Percentiles rank a stretch among this genome's conserved stretches.
Conservation (phyloP, 371 early-diverging fungal species). For the Mucor racemosus region DNA sequence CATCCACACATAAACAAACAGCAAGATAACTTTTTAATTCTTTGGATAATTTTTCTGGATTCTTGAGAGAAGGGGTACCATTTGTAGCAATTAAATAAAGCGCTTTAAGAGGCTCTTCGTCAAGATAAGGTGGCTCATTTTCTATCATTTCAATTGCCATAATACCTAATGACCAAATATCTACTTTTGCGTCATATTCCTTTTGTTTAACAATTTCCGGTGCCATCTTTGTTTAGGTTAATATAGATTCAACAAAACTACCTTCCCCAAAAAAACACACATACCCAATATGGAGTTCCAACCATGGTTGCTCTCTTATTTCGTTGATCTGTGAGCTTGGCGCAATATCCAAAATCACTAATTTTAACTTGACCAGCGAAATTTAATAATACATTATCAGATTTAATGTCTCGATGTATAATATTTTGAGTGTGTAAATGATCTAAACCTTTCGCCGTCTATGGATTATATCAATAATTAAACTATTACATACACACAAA, state of each 20-base stretch:
- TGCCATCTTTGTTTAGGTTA: constrained; percentile 64
- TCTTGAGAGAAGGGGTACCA: constrained; percentile 92
- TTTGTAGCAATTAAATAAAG: constrained; percentile 95
- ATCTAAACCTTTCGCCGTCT: constrained; percentile 70
- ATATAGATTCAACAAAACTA: too few relatives aligned
- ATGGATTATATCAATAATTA: not conserved
- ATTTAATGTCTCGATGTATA: constrained; percentile 92
- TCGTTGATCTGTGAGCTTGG: constrained; percentile 75
- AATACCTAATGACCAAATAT: constrained; percentile 93
- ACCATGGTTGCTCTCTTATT: constrained; percentile 88
- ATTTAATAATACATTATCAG: constrained; percentile 83
- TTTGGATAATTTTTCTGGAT: constrained; percentile 77
- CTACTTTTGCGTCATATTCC: constrained; percentile 88
- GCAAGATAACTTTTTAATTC: constrained; percentile 87
- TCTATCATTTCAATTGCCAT: constrained; percentile 98
- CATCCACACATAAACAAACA: constrained; percentile 89
- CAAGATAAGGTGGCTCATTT: constrained; percentile 96
- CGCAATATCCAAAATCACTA: constrained; percentile 92
- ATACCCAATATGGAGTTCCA: constrained; percentile 90
- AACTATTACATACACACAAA: not conserved
- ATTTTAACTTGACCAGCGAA: constrained; percentile 86
- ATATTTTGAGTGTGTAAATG: constrained; percentile 84
- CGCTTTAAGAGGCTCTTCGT: constrained; percentile 93
- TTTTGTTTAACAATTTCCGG: constrained; percentile 92
- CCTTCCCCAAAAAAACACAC: too few relatives aligned